A percentile compares a stretch with the other conserved stretches of the same genome.
phyloP scores from a whole-genome alignment of 1,139 yeast genomes.

The Nematodospora anomalae region DNA sequence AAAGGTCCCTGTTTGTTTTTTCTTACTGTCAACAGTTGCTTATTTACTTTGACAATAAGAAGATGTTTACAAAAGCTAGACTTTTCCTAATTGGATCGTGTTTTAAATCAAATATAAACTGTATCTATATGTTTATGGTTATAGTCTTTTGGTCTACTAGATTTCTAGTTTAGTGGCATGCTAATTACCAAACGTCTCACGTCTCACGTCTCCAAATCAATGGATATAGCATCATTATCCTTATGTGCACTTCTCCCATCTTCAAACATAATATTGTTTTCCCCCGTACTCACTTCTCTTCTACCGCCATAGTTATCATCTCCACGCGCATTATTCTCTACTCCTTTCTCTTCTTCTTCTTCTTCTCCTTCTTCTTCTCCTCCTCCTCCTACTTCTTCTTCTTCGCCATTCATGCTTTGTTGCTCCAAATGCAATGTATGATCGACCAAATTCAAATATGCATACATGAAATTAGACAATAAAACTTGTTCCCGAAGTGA shows the following conservation, averaged over 20 bases:
- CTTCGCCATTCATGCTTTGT: slow-evolving; percentile 25
- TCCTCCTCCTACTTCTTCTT: slow-evolving; percentile 14
- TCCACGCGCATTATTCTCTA: slow-evolving; percentile 7
- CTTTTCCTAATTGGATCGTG: not conserved
- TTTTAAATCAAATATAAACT: too few relatives aligned
- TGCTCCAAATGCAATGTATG: slow-evolving; percentile 80
- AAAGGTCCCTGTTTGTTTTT: too few relatives aligned
- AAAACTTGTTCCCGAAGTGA: slow-evolving; percentile 90
- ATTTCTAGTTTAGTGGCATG: slow-evolving; percentile 8
- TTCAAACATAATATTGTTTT: slow-evolving; percentile 7
- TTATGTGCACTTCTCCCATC: slow-evolving; percentile 7
- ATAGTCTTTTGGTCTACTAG: too few relatives aligned
- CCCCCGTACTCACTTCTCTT: slow-evolving; percentile 9
- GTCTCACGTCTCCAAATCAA: slow-evolving; percentile 12
- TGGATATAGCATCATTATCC: slow-evolving; percentile 7
- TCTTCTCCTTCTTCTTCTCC: slow-evolving; percentile 13
- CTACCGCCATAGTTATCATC: slow-evolving; percentile 6
- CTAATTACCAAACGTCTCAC: too few relatives aligned
- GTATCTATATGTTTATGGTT: not conserved
- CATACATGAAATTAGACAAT: slow-evolving; percentile 94
- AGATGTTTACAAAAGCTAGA: too few relatives aligned
- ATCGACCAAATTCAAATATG: slow-evolving; percentile 90
- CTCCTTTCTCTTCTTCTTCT: slow-evolving; percentile 6
- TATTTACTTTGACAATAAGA: too few relatives aligned
- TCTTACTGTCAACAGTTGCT: too few relatives aligned